phyloP scores from a whole-genome alignment of 2,329 filamentous ascomycete species.

The Ophiostoma populinum region DNA sequence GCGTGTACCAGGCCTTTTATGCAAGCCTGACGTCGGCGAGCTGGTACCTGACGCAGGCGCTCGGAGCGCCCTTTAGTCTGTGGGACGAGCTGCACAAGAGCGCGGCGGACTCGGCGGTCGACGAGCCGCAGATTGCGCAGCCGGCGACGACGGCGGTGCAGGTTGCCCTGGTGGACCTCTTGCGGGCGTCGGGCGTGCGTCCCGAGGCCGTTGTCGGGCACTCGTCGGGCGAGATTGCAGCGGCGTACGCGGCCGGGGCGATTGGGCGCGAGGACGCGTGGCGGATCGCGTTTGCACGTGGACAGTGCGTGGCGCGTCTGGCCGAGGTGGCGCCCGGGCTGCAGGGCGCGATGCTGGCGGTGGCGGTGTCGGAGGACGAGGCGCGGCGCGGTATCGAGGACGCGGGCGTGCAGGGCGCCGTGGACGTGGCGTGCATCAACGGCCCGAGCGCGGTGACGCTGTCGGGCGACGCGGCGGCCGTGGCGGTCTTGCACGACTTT shows the following conservation, averaged over 20 bases:
- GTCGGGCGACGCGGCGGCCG: conserved; percentile 13
- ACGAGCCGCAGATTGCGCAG: conserved; percentile 16
- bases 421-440: conserved; percentile 19
- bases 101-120: conserved; percentile 11
- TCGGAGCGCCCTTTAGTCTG: conserved; percentile 14
- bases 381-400: conserved; percentile 14
- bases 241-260: conserved; percentile 18
- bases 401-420: conserved; percentile 10
- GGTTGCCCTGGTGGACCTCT: conserved; percentile 18
- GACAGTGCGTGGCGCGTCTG: conserved; percentile 15
- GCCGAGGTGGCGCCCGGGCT: conserved; percentile 5
- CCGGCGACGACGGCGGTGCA: conserved; percentile 19
- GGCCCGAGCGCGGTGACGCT: conserved; percentile 20
- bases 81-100: conserved; percentile 9
- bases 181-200: conserved; percentile 14
- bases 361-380: conserved; percentile 21
- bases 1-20: conserved; percentile 15
- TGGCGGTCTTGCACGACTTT: conserved; percentile 5
- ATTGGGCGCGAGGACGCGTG: conserved; percentile 16
- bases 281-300: conserved; percentile 19
- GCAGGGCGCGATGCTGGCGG: conserved; percentile 30
- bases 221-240: conserved; percentile 22
- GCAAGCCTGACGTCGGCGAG: conserved; percentile 16
- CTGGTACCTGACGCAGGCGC: conserved; percentile 12
- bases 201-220: conserved; percentile 18